Conservation (phyloP, 352 stramenopile species). For the Pythium oligandrum region DNA sequence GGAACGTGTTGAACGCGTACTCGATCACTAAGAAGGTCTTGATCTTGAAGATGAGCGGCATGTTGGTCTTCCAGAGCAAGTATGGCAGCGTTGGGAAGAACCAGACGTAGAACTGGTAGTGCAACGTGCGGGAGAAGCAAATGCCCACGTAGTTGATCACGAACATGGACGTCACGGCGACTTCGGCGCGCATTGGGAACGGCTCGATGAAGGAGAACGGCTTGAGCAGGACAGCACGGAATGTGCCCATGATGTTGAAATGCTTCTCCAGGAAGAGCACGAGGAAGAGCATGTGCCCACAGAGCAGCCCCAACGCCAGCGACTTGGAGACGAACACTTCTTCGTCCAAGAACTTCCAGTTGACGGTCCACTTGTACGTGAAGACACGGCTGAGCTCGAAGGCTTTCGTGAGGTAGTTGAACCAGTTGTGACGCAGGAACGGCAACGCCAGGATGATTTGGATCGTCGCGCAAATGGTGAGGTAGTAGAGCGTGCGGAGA, state of each 20-base stretch:
- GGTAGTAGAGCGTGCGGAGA: constrained; percentile 72
- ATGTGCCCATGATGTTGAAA: constrained; percentile 72
- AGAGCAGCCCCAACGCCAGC: constrained; percentile 55
- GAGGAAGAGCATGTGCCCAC: constrained; percentile 64
- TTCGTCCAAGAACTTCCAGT: constrained; percentile 92
- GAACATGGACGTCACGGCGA: constrained; percentile 86
- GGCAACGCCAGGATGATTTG: constrained; percentile 90
- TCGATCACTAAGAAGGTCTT: constrained; percentile 83
- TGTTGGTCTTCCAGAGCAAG: constrained; percentile 88
- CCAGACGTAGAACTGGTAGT: constrained; percentile 98
- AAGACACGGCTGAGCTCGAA: constrained; percentile 98
- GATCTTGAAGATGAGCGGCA: constrained; percentile 78
- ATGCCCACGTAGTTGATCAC: constrained; percentile 96
- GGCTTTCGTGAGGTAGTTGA: constrained; percentile 94
- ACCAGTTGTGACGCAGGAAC: constrained; percentile 94
- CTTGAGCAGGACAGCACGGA: constrained; percentile 65
- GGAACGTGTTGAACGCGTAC: constrained; percentile 96
- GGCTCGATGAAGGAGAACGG: constrained; percentile 69
- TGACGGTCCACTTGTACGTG: constrained; percentile 99
- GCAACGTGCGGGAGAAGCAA: constrained; percentile 93
- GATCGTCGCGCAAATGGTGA: constrained; percentile 90
- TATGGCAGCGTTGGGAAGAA: constrained; percentile 96
- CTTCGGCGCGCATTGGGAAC: constrained; percentile 77
- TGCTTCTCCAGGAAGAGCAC: constrained; percentile 79
- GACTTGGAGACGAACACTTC: constrained; percentile 68